Evolutionary conservation across 805 yeast genomes (phyloP).

Genomic region (Hermanozyma aechmeae): DNA sequence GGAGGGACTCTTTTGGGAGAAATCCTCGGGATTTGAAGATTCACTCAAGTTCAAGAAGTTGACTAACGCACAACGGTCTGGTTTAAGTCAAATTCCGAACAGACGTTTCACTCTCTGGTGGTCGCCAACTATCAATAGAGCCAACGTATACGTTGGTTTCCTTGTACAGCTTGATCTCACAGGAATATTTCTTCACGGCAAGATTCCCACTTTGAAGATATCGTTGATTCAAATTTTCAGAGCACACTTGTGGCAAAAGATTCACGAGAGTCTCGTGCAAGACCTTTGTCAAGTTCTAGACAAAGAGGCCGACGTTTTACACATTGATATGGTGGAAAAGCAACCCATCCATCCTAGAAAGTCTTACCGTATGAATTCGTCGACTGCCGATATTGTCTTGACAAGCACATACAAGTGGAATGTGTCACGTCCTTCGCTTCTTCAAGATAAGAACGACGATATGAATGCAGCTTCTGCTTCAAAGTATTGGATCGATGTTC

Average conservation of each 20-base stretch:
- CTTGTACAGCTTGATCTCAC: conserved; percentile 92
- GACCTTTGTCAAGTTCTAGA: conserved; percentile 91
- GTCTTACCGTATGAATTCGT: conserved; percentile 94
- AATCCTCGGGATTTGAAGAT: conserved; percentile 95
- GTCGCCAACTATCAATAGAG: conserved; percentile 98
- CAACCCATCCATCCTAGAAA: conserved; percentile 94
- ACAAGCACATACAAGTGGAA: conserved; percentile 75
- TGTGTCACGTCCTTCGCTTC: conserved; percentile 69
- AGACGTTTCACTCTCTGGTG: conserved; percentile 98
- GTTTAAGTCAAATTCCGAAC: conserved; percentile 94
- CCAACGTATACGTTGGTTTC: conserved; percentile 96
- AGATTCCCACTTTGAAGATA: conserved; percentile 92
- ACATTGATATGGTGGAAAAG: conserved; percentile 79
- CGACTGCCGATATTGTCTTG: conserved; percentile 83
- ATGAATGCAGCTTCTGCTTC: conserved; percentile 50
- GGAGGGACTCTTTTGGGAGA: conserved; percentile 99
- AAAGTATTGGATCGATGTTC: conserved; percentile 93
- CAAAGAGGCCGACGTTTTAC: conserved; percentile 72
- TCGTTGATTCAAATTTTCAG: conserved; percentile 93
- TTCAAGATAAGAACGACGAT: conserved; percentile 62
- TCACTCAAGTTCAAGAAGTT: conserved; percentile 88
- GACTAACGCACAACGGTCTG: conserved; percentile 96
- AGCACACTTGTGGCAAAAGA: conserved; percentile 98
- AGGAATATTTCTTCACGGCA: conserved; percentile 95
- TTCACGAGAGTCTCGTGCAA: conserved; percentile 90